A percentile compares a stretch with the other conserved stretches of the same genome.
phyloP scores from a whole-genome alignment of 1,284 basidiomycete species.

The Cryptococcus deneoformans region DNA sequence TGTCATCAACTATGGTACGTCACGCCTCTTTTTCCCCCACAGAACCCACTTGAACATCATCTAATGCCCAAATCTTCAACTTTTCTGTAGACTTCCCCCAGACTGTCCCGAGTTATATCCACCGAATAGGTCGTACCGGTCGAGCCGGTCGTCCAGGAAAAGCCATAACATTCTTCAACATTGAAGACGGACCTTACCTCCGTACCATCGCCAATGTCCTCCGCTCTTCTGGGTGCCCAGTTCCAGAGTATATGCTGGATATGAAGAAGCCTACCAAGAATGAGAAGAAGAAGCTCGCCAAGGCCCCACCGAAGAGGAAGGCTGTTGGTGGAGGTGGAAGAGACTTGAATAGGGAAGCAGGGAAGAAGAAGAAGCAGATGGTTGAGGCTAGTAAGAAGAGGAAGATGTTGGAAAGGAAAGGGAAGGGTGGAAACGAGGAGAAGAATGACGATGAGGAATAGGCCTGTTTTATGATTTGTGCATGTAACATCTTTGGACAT shows the following conservation, averaged over 20 bases:
- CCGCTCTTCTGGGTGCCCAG: slow-evolving; percentile 78
- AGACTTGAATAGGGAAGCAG: slow-evolving; percentile 66
- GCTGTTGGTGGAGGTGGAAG: slow-evolving; percentile 65
- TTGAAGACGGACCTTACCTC: slow-evolving; percentile 86
- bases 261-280: slow-evolving; percentile 85
- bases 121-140: slow-evolving; percentile 94
- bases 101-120: slow-evolving; percentile 90
- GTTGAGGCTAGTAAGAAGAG: slow-evolving; percentile 47
- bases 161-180: slow-evolving; percentile 93
- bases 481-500: too few species aligned
- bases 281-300: slow-evolving; percentile 78
- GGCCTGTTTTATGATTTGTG: too few species aligned
- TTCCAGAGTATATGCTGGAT: slow-evolving; percentile 86
- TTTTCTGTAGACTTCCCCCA: slow-evolving; percentile 72
- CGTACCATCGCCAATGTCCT: slow-evolving; percentile 96
- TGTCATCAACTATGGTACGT: slow-evolving; percentile 78
- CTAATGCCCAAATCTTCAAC: background rate
- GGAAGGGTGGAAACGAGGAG: background rate
- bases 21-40: background rate
- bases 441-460: background rate
- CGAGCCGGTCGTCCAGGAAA: slow-evolving; percentile 87
- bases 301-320: slow-evolving; percentile 67
- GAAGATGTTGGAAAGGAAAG: slow-evolving; percentile 17
- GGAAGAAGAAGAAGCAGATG: slow-evolving; percentile 65
- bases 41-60: background rate